Evolutionary conservation across 148 eudicot species (phyloP), one percentile per base, ranked within the genome.

Genomic region (Chenopodium formosanum): DNA sequence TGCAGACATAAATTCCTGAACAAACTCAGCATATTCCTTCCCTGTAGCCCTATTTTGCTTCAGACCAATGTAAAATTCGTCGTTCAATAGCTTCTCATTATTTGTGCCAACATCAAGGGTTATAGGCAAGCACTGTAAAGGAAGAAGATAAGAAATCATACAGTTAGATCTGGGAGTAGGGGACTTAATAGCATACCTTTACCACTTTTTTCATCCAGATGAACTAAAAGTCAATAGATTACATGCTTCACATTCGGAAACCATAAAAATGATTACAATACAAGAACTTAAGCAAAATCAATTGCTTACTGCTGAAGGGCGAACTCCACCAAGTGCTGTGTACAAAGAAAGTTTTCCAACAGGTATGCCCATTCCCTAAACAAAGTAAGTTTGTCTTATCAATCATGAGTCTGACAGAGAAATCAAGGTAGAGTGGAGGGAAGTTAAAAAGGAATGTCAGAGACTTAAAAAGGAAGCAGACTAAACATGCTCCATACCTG

Each of bases 351-450:
- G 94, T 87, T 95, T 95, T 69, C 98, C 98, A 81, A 95, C 98
- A 73, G 98, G 98, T 77, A 95, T 95, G 62, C 98, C 98, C 98
- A 95, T 95, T 58, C 98, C 98, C 97, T 95, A 87, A 80, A 74
- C 75, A 89, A 74, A 37, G 46, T 7, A 9, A 74, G 50, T 56
- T 56, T 29, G 8, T 53, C 37, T 23, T 12, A 64, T 65, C 17
- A 81, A 9, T 63, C 32, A 20, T 53, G 19, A 67, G 11, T 56
- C 9, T 6, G 29, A 47, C 70, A 23, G 16, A 56, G 32, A 50
- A 48, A 27, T 17, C 20, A 80, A 63, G 23, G 5, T 25, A n/a
- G 20, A 52, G 31, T 22, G 19, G 10, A n/a, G 4, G 27, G 9
- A 27, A 16, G 13, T n/a, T 37, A 8, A 32, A 56, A 19, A 19